Evolutionary conservation across 768 basidiomycete genomes (phyloP).

Genomic region (Porphyrellus cyaneotinctus): DNA sequence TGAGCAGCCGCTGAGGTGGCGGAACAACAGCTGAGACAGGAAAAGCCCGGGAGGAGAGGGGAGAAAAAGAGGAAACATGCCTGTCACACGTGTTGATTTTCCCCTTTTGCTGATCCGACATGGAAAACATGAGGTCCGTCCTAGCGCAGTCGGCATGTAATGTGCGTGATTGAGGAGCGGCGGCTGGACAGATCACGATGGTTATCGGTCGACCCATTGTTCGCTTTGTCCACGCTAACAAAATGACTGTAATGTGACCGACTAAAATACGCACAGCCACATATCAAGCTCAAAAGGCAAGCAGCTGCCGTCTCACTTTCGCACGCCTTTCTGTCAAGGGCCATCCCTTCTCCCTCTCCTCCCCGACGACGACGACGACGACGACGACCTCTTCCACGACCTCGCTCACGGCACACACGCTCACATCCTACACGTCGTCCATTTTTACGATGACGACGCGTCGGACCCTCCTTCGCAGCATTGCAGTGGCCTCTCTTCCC

Average conservation of each 20-base stretch:
- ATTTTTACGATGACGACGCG: conserved; percentile 23
- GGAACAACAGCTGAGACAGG: conserved; percentile 5
- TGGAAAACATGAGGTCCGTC: conserved; percentile 19
- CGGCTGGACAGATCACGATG: background rate
- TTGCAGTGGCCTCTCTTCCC: conserved; percentile 23
- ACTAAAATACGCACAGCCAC: conserved; percentile 25
- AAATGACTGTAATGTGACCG: too few relatives aligned
- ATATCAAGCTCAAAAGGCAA: conserved; percentile 30
- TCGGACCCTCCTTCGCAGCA: conserved; percentile 16
- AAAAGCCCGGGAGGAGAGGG: conserved; percentile 8
- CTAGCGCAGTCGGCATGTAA: conserved; percentile 11
- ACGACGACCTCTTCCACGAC: background rate
- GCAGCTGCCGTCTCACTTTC: conserved; percentile 22
- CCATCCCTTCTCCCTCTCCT: conserved; percentile 18
- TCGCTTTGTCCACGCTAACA: background rate
- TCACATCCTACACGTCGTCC: background rate
- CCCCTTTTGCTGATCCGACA: conserved; percentile 20
- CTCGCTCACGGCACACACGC: background rate
- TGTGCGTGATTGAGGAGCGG: conserved; percentile 17
- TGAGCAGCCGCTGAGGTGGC: conserved; percentile 3
- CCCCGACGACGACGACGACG: background rate
- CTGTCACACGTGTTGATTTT: conserved; percentile 20
- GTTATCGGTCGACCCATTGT: background rate
- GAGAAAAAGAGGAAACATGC: conserved; percentile 22
- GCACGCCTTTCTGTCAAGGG: conserved; percentile 27